Base-by-base conservation (phyloP, 176 grass and related monocot genomes). In the Musa itinerans region DNA sequence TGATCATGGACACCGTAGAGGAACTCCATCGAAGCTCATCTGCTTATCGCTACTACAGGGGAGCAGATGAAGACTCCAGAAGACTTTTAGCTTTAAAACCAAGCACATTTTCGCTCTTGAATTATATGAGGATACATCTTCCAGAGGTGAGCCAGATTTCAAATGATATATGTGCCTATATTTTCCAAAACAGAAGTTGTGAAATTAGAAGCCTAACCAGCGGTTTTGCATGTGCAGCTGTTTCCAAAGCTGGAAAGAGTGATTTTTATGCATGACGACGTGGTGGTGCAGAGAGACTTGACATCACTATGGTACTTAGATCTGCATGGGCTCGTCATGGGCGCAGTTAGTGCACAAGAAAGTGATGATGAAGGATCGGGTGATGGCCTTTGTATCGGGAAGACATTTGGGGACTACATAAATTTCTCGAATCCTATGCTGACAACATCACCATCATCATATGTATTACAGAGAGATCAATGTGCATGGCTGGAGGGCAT, bases 51-150 rank as follows among this genome's bases (percentile, higher is more conserved):
- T 79, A 26, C 50, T 73, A 79, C 2, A 71, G 48, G 10, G 76
- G 81, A 17, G 68, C 11, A 27, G 83, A 83, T 66, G 58, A 74
- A 79, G 89, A 88, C 55, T 25, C 53, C 54, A 88, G 80, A 29
- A 77, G 85, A 81, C 79, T 89, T 6, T 84, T 92, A 3, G 84
- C 85, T 24, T 79, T 89, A 55, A 96, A 69, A 68, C 93, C 93
- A 8, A 90, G 82, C 82, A 83, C 82, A 54, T 89, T 92, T 72
- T 96, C 87, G 25, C 74, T 86, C 6, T 79, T 99, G 54, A 94
- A 94, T 82, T 99, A 99, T 71, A 73, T 99, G 58, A 92, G 87
- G 79, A 92, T 99, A 54, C 91, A 99, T 92, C 90, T 99, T 26
- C 91, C 96, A 14, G 86, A 89, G 89, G 96, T 99, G 86, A 91